Conservation (phyloP, 2,329 filamentous ascomycete genomes). For the Scytalidium lignicola region DNA sequence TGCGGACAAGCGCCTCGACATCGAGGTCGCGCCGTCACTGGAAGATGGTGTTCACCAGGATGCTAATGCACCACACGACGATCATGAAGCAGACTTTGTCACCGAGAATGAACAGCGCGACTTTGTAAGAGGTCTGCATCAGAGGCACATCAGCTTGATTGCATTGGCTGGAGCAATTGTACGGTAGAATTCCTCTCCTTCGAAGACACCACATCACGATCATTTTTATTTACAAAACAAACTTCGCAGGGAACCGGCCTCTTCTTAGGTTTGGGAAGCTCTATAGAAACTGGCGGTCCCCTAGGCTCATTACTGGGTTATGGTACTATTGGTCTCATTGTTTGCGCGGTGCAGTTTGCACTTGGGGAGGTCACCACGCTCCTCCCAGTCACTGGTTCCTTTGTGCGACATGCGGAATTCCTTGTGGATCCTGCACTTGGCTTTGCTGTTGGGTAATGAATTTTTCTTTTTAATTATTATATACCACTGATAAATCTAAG, state of each 20-base stretch:
- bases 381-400: constrained; percentile 42
- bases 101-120: constrained; percentile 40
- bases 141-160: constrained; percentile 35
- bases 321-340: constrained; percentile 40
- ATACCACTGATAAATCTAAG: neutral
- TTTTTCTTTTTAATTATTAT: constrained; percentile 27
- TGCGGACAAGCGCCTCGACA: neutral
- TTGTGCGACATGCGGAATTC: constrained; percentile 43
- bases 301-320: constrained; percentile 45
- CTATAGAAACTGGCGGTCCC: constrained; percentile 44
- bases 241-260: constrained; percentile 38
- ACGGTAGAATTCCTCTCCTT: neutral
- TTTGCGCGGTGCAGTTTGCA: constrained; percentile 43
- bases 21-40: neutral
- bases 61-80: neutral
- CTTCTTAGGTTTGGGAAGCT: constrained; percentile 44
- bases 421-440: constrained; percentile 44
- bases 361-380: constrained; percentile 43
- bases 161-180: constrained; percentile 34
- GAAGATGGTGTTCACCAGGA: neutral
- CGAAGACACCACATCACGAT: neutral
- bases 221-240: neutral
- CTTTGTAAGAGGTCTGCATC: constrained; percentile 35
- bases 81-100: constrained; percentile 35
- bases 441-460: constrained; percentile 37